Percentiles rank a stretch among this genome's conserved stretches.
Conservation (phyloP, 2,329 filamentous ascomycete species). For the Cladophialophora carrionii region DNA sequence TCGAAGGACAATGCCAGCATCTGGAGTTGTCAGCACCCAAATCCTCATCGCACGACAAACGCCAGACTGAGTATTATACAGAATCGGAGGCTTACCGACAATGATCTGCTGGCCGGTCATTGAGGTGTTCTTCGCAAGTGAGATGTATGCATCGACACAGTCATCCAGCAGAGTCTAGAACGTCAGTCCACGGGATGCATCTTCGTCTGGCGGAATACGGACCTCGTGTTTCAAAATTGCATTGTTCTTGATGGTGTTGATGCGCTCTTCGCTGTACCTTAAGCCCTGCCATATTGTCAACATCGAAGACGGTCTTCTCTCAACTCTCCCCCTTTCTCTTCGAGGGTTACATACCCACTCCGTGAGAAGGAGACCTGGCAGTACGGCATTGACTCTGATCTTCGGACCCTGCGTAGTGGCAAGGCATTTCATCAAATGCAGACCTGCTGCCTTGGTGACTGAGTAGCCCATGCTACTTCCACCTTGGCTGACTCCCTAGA, state of each 20-base stretch:
- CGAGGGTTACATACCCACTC: constrained; percentile 58
- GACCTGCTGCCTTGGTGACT: constrained; percentile 76
- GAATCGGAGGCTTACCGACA: constrained; percentile 45
- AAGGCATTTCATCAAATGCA: constrained; percentile 69
- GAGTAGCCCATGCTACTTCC: constrained; percentile 71
- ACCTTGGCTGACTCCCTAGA: constrained; percentile 60
- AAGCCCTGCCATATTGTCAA: constrained; percentile 52
- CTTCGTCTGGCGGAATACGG: constrained; percentile 36
- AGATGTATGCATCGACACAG: constrained; percentile 47
- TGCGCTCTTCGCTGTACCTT: constrained; percentile 61
- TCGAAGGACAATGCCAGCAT: constrained; percentile 33
- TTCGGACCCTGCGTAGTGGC: constrained; percentile 66
- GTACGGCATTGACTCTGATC: constrained; percentile 66
- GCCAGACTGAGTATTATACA: not conserved
- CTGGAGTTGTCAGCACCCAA: constrained; percentile 24
- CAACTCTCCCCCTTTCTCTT: too few relatives aligned
- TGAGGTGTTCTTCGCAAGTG: constrained; percentile 50
- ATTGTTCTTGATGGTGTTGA: constrained; percentile 58
- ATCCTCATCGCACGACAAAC: constrained; percentile 24
- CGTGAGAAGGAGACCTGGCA: constrained; percentile 67
- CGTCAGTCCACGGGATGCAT: constrained; percentile 11
- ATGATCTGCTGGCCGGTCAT: constrained; percentile 53
- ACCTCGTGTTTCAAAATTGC: constrained; percentile 64
- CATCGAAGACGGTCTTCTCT: not conserved
- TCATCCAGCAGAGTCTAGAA: constrained; percentile 49